Evolutionary conservation across 495 filamentous ascomycete genomes (phyloP).

Genomic region (Neurospora cerealis): DNA sequence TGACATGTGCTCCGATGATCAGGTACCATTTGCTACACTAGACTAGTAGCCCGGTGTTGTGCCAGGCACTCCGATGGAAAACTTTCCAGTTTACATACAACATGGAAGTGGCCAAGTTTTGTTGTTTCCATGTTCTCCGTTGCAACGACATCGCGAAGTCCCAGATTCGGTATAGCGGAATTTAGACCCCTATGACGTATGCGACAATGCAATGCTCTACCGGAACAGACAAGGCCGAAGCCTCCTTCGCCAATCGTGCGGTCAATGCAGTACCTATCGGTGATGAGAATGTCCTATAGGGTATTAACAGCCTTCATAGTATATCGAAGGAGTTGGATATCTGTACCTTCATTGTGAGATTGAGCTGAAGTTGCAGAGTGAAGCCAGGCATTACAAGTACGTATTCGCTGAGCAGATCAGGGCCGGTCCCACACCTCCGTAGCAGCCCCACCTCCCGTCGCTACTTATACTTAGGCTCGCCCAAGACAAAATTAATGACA

Average conservation of each 20-base stretch:
- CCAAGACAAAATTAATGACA: too few relatives aligned
- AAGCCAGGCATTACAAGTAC: too few relatives aligned
- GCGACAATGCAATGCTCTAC: background rate
- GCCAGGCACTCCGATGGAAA: background rate
- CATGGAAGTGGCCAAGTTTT: background rate
- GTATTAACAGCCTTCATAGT: too few relatives aligned
- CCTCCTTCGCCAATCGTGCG: slow-evolving; percentile 20
- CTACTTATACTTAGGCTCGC: too few relatives aligned
- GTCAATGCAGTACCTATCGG: slow-evolving; percentile 16
- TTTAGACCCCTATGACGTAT: background rate
- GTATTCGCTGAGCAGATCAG: too few relatives aligned
- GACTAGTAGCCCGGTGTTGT: background rate
- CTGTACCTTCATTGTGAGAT: too few relatives aligned
- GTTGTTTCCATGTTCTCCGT: background rate
- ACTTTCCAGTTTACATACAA: background rate
- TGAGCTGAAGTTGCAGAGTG: too few relatives aligned
- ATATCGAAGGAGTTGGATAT: too few relatives aligned
- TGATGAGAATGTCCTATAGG: slow-evolving; percentile 14
- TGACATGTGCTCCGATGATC: background rate
- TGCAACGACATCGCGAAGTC: background rate
- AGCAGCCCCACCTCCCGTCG: too few relatives aligned
- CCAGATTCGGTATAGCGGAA: background rate
- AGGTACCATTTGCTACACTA: background rate
- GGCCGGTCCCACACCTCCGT: too few relatives aligned
- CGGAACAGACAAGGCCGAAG: slow-evolving; percentile 18